Conservation (phyloP, 1,139 yeast genomes). For the Yamadazyma atmosphaerica region DNA sequence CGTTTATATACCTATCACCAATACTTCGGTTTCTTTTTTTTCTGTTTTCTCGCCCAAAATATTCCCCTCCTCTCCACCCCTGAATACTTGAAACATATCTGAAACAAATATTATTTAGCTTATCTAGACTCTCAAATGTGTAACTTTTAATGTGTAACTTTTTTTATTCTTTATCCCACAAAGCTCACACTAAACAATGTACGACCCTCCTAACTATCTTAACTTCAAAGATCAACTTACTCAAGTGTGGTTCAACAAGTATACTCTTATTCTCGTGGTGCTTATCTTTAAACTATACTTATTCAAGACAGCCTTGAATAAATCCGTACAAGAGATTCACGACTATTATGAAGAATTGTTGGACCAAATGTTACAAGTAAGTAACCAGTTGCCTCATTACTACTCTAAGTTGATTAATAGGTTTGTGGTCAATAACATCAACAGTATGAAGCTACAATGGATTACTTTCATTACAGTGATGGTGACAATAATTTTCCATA, state of each 20-base stretch:
- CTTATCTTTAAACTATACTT: slow-evolving; percentile 50
- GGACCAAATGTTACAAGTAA: slow-evolving; percentile 14
- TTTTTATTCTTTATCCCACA: too few relatives aligned
- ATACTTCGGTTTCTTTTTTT: too few relatives aligned
- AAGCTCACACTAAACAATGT: not conserved
- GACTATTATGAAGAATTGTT: slow-evolving; percentile 23
- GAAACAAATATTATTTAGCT: slow-evolving; percentile 1
- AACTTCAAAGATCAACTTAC: slow-evolving; percentile 46
- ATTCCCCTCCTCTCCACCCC: not conserved
- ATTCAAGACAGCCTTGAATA: slow-evolving; percentile 43
- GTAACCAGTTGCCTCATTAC: slow-evolving; percentile 22
- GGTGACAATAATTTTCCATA: slow-evolving; percentile 56
- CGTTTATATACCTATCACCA: too few relatives aligned
- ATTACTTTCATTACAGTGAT: slow-evolving; percentile 34
- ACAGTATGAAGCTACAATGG: slow-evolving; percentile 44
- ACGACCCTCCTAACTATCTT: slow-evolving; percentile 22
- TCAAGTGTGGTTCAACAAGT: slow-evolving; percentile 61
- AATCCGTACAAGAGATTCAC: slow-evolving; percentile 36
- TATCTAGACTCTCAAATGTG: not conserved
- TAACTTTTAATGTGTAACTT: not conserved
- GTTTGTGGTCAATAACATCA: slow-evolving; percentile 46
- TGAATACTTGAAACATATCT: not conserved
- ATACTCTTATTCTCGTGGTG: slow-evolving; percentile 46
- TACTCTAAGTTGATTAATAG: slow-evolving; percentile 54
- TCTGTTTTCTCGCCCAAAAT: too few relatives aligned